Evolutionary conservation across 768 basidiomycete genomes (phyloP).

Genomic region (Pleurotus pulmonarius): DNA sequence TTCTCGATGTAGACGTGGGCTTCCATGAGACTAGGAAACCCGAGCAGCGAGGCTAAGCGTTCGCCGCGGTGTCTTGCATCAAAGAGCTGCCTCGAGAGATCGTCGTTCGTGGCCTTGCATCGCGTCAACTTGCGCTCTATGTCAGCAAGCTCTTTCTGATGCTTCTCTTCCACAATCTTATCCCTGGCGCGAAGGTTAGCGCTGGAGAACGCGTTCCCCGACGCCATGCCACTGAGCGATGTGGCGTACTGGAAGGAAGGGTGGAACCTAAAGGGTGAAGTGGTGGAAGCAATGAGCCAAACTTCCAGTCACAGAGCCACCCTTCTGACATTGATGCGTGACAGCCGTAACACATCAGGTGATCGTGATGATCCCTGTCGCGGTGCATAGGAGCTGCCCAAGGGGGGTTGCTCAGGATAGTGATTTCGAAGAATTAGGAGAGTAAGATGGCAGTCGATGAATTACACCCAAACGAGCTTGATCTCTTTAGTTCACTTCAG

Average conservation of each 20-base stretch:
- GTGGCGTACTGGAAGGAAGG: not conserved
- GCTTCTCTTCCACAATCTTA: slow-evolving; percentile 28
- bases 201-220: slow-evolving; percentile 23
- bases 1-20: slow-evolving; percentile 38
- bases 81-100: slow-evolving; percentile 33
- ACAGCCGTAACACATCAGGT: too few relatives aligned
- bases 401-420: too few relatives aligned
- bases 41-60: slow-evolving; percentile 37
- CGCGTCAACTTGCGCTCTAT: slow-evolving; percentile 28
- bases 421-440: too few relatives aligned
- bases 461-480: too few relatives aligned
- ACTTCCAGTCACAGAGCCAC: too few relatives aligned
- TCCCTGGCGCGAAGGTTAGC: slow-evolving; percentile 31
- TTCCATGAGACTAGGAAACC: slow-evolving; percentile 39
- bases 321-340: too few relatives aligned
- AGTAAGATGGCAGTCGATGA: too few relatives aligned
- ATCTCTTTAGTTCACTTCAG: too few relatives aligned
- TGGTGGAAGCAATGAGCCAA: not conserved
- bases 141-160: slow-evolving; percentile 25
- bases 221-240: not conserved
- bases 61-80: slow-evolving; percentile 31
- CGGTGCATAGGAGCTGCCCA: too few relatives aligned
- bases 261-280: not conserved
- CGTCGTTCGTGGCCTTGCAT: slow-evolving; percentile 29
- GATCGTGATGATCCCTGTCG: too few relatives aligned